Percentiles rank a stretch among this genome's conserved stretches.
Conservation (phyloP, 345 rosid genomes). For the Cardamine occulta region DNA sequence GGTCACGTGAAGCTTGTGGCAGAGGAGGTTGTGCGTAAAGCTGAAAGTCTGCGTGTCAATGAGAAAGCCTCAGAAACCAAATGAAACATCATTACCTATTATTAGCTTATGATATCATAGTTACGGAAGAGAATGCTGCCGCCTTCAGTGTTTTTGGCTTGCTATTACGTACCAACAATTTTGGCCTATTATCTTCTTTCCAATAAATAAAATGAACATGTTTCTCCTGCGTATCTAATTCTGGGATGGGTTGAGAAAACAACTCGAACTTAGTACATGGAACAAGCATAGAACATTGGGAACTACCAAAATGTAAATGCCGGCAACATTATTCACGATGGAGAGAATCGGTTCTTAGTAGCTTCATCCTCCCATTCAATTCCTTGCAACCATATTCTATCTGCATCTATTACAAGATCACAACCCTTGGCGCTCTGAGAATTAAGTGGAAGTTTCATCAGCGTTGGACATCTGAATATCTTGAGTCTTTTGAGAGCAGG, state of each 20-base stretch:
- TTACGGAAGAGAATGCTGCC: conserved; percentile 23
- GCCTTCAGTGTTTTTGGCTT: conserved; percentile 16
- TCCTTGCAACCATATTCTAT: conserved; percentile 19
- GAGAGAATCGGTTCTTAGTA: conserved; percentile 7
- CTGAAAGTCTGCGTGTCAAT: conserved; percentile 48
- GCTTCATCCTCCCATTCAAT: conserved; percentile 34
- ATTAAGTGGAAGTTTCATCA: conserved; percentile 40
- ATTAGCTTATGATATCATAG: conserved; percentile 23
- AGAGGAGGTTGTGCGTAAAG: conserved; percentile 54
- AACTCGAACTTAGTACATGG: neutral
- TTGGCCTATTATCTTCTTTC: conserved; percentile 28
- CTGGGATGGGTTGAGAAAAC: neutral
- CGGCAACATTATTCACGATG: neutral
- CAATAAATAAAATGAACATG: conserved; percentile 25
- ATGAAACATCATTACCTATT: conserved; percentile 24
- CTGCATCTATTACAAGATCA: conserved; percentile 12
- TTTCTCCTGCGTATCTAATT: conserved; percentile 3
- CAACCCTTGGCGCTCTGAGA: conserved; percentile 24
- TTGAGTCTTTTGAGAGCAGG: neutral
- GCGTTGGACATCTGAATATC: conserved; percentile 20
- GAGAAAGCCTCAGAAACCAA: conserved; percentile 43
- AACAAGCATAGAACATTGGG: neutral
- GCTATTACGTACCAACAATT: conserved; percentile 3
- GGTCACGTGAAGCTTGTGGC: conserved; percentile 53
- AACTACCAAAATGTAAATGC: neutral